Conservation (phyloP, 495 filamentous ascomycete species). For the Viridothelium virens region DNA sequence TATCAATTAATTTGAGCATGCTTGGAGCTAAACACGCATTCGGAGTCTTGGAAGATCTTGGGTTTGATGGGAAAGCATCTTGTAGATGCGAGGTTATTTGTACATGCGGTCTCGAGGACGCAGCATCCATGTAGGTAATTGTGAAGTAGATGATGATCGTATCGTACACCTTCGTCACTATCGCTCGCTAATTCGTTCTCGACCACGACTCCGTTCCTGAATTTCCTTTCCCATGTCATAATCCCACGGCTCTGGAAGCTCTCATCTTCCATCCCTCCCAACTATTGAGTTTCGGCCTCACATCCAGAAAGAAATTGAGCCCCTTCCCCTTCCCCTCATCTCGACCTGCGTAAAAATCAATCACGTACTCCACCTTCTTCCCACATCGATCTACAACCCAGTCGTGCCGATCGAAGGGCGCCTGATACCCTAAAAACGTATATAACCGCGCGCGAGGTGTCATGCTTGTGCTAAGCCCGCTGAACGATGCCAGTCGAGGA, state of each 20-base stretch:
- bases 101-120: slow-evolving; percentile 1
- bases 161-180: slow-evolving; percentile 9
- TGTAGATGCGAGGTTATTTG: background rate
- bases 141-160: background rate
- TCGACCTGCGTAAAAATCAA: slow-evolving; percentile 92
- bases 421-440: slow-evolving; percentile 73
- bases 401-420: slow-evolving; percentile 92
- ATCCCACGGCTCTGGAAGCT: slow-evolving; percentile 52
- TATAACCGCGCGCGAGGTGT: slow-evolving; percentile 78
- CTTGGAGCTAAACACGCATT: background rate
- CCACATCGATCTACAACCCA: slow-evolving; percentile 95
- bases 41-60: background rate
- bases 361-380: slow-evolving; percentile 84
- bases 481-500: slow-evolving; percentile 75
- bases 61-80: background rate
- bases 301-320: slow-evolving; percentile 89
- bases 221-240: slow-evolving; percentile 30
- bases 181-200: too few relatives aligned
- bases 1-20: background rate
- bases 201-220: too few relatives aligned
- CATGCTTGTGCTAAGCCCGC: slow-evolving; percentile 52
- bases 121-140: slow-evolving; percentile 1
- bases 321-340: slow-evolving; percentile 49
- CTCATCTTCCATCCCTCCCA: slow-evolving; percentile 89
- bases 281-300: slow-evolving; percentile 86